These are phyloP conservation scores for Neoboletus magnificus DNA, from an alignment of 768 basidiomycete genomes.

Conservation along the genomic window DNA sequence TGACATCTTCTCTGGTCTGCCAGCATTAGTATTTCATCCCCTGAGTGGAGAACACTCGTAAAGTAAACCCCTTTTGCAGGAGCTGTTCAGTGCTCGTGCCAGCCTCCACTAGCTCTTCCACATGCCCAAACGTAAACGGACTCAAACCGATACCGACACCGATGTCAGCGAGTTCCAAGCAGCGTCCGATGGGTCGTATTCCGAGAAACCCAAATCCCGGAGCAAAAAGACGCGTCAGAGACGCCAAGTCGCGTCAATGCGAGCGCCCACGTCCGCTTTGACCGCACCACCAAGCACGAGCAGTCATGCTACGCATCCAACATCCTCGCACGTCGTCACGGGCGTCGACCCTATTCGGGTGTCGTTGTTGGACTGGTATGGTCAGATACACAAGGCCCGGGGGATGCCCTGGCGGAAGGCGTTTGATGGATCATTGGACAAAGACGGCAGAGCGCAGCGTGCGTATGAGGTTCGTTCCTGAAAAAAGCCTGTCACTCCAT, in stretches of 20 bases:
- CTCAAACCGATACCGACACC: slow-evolving; percentile 5
- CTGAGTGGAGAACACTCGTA: not conserved
- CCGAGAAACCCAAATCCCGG: slow-evolving; percentile 6
- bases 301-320: slow-evolving; percentile 34
- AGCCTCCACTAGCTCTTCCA: not conserved
- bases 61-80: not conserved
- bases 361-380: slow-evolving; percentile 69
- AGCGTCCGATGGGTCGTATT: slow-evolving; percentile 24
- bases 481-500: not conserved
- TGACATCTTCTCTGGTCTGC: not conserved
- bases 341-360: slow-evolving; percentile 39
- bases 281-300: not conserved
- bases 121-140: slow-evolving; percentile 33
- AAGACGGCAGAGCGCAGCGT: slow-evolving; percentile 69
- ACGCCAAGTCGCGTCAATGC: slow-evolving; percentile 15
- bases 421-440: slow-evolving; percentile 50
- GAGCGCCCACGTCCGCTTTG: not conserved
- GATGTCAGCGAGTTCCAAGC: slow-evolving; percentile 12
- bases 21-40: not conserved
- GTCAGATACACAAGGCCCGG: slow-evolving; percentile 57
- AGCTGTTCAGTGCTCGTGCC: not conserved
- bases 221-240: slow-evolving; percentile 17
- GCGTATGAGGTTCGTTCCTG: slow-evolving; percentile 76
- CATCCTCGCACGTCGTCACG: slow-evolving; percentile 47
- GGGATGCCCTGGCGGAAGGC: slow-evolving; percentile 93